A percentile compares a stretch with the other conserved stretches of the same genome.
phyloP scores from a whole-genome alignment of 1,139 yeast genomes.

The Blastobotrys arbuscula region DNA sequence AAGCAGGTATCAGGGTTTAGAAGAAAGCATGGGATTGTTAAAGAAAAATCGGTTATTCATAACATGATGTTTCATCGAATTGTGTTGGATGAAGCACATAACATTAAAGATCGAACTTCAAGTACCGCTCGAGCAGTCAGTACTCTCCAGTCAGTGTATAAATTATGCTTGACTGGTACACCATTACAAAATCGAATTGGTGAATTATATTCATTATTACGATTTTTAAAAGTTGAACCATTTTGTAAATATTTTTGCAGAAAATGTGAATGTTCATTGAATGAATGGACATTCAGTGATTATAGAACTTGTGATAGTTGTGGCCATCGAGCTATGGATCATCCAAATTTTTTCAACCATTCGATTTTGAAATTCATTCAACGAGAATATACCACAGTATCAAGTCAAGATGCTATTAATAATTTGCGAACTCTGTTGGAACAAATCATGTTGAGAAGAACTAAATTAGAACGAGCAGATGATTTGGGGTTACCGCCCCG shows the following conservation, averaged over 20 bases:
- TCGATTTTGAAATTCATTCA: constrained; percentile 91
- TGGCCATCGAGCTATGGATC: constrained; percentile 90
- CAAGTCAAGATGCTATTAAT: constrained; percentile 70
- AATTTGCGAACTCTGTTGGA: constrained; percentile 67
- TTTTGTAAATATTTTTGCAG: constrained; percentile 88
- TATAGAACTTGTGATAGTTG: constrained; percentile 80
- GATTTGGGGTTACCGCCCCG: constrained; percentile 96
- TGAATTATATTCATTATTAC: constrained; percentile 83
- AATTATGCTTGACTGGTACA: constrained; percentile 94
- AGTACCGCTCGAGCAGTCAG: constrained; percentile 93
- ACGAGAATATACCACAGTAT: constrained; percentile 72
- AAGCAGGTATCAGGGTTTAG: constrained; percentile 80
- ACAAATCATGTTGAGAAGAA: constrained; percentile 85
- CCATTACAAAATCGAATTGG: constrained; percentile 96
- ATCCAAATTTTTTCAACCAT: constrained; percentile 91
- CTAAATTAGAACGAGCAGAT: constrained; percentile 93
- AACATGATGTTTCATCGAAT: constrained; percentile 75
- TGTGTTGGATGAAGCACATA: constrained; percentile 95
- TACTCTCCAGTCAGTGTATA: constrained; percentile 56
- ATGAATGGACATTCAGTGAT: constrained; percentile 78
- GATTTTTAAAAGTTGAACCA: constrained; percentile 80
- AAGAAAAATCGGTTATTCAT: constrained; percentile 74
- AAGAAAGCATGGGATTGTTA: constrained; percentile 61
- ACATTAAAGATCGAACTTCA: constrained; percentile 88
- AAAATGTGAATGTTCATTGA: constrained; percentile 75